Evolutionary conservation across 805 yeast species (phyloP).

Genomic region (Wickerhamomyces bovis): DNA sequence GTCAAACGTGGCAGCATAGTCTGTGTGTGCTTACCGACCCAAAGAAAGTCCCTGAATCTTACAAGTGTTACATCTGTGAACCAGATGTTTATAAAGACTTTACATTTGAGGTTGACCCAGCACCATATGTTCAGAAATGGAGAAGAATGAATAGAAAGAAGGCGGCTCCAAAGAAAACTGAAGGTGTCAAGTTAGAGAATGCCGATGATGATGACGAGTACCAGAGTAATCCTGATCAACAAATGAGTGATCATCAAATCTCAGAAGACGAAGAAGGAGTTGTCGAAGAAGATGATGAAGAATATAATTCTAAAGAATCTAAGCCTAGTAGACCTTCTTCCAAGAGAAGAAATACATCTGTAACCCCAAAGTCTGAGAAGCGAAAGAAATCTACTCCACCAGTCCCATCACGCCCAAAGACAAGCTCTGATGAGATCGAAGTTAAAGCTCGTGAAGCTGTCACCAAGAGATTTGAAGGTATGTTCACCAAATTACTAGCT

Average conservation of each 20-base stretch:
- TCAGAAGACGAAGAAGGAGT: conserved; percentile 3
- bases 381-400: conserved; percentile 2
- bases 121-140: conserved; percentile 5
- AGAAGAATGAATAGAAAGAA: background rate
- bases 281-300: conserved; percentile 1
- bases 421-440: conserved; percentile 8
- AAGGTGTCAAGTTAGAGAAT: background rate
- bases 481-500: conserved; percentile 40
- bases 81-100: conserved; percentile 33
- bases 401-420: background rate
- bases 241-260: conserved; percentile 4
- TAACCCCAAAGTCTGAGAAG: conserved; percentile 2
- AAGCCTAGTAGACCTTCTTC: background rate
- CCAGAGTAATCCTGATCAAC: background rate
- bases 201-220: conserved; percentile 5
- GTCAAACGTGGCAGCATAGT: conserved; percentile 70
- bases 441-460: conserved; percentile 29
- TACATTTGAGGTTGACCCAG: conserved; percentile 26
- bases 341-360: conserved; percentile 1
- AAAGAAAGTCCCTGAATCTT: conserved; percentile 38
- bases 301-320: background rate
- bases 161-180: background rate
- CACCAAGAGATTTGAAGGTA: conserved; percentile 43
- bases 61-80: conserved; percentile 51
- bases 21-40: conserved; percentile 47